Base-by-base conservation (phyloP, 139 green algal species). In the Mychonastes homosphaera region DNA sequence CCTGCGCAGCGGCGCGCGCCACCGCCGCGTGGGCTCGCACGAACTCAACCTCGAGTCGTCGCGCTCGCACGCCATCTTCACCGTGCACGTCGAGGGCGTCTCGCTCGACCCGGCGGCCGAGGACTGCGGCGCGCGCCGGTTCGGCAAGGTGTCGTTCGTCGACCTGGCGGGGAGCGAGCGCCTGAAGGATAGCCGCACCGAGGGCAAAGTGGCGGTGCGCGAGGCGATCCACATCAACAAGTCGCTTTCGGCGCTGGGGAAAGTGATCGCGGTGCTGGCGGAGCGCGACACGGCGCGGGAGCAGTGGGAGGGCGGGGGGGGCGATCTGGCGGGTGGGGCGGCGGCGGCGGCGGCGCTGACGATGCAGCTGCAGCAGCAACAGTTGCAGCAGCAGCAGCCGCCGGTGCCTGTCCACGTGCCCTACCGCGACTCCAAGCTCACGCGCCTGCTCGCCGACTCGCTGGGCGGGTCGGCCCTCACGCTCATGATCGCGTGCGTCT, bases 201-300 rank as follows among this genome's bases (percentile, higher is more conserved):
- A 79, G 26, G 81, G 80, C 9, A 64, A 41, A 6, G 85, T 84
- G 73, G n/a, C n/a, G n/a, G 65, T 89, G 28, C 86, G 85, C 65
- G 89, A 97, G 75, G 92, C 89, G 6, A 73, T 79, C 65, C 84
- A 74, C 80, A 97, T 97, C 81, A 97, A 97, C 76, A 83, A 85
- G 38, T 84, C 66, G 13, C 78, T 97, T 9, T 95, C 95, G 69
- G 82, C 83, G 34, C 72, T 97, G 29, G 88, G 89, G 54, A 95
- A 95, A 75, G 86, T 88, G 2, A 89, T 89, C 53, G 70, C 54
- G 10, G 78, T 79, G 6, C 73, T 89, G 4, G 77, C 81, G 27
- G 79, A 89, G 27, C 72, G 56, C 2, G 69, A 72, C 29, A 54
- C 47, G 29, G 33, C 30, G n/a, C 35, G n/a, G 6, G 56, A 65